Evolutionary conservation across 495 filamentous ascomycete species (phyloP).

Genomic region (Thermochaetoides thermophila): DNA sequence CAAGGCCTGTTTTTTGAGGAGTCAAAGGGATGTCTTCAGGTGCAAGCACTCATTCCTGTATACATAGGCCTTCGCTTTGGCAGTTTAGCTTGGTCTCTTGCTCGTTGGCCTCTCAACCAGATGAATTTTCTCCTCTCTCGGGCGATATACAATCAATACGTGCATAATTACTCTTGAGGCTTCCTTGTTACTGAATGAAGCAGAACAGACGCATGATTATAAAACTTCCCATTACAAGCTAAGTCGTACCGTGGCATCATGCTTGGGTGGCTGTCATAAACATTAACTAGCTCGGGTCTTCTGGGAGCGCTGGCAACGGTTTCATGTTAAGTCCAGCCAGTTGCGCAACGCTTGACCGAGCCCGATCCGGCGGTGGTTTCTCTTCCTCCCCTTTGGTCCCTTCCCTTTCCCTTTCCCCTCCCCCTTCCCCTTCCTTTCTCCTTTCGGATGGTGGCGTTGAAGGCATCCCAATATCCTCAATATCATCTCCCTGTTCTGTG

Average conservation of each 20-base stretch:
- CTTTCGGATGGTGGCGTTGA: no score
- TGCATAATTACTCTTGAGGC: no score
- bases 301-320: slow-evolving; percentile 37
- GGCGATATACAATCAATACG: background rate
- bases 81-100: slow-evolving; percentile 5
- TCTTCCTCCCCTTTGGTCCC: background rate
- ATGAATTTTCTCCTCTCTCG: slow-evolving; percentile 1
- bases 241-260: background rate
- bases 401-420: background rate
- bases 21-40: slow-evolving; percentile 2
- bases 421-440: slow-evolving; percentile 1
- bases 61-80: slow-evolving; percentile 4
- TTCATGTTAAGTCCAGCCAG: slow-evolving; percentile 21
- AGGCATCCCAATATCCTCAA: no score
- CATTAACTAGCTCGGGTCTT: slow-evolving; percentile 21
- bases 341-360: slow-evolving; percentile 5
- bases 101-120: slow-evolving; percentile 6
- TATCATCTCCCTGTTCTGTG: no score
- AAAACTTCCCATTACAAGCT: no score
- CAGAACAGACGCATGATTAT: no score
- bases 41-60: slow-evolving; percentile 6
- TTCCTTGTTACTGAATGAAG: no score
- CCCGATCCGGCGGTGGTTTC: slow-evolving; percentile 1
- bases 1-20: slow-evolving; percentile 14
- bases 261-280: background rate